Conservation (phyloP, 805 yeast genomes). For the Pichia californica region DNA sequence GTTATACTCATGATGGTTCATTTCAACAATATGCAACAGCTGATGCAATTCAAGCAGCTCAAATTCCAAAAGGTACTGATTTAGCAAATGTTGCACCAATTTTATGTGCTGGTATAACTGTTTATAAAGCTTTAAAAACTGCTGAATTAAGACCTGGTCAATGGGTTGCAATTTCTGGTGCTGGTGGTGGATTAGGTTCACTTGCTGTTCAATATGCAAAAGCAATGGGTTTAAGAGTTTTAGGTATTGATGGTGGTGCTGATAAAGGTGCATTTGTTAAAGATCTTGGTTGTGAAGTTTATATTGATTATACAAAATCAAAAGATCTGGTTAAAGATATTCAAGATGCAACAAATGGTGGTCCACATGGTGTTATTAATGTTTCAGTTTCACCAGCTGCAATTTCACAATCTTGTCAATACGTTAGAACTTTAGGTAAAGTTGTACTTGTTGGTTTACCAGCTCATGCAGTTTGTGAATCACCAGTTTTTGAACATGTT, state of each 20-base stretch:
- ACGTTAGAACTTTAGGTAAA: slow-evolving; percentile 55
- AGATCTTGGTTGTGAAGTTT: slow-evolving; percentile 57
- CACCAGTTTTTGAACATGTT: slow-evolving; percentile 69
- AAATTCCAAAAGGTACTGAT: slow-evolving; percentile 67
- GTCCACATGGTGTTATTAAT: slow-evolving; percentile 64
- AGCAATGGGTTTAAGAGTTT: slow-evolving; percentile 68
- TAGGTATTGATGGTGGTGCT: slow-evolving; percentile 72
- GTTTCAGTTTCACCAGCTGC: slow-evolving; percentile 54
- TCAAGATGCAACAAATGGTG: slow-evolving; percentile 41
- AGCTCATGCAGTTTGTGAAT: slow-evolving; percentile 66
- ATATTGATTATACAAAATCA: slow-evolving; percentile 45
- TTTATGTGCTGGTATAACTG: slow-evolving; percentile 88
- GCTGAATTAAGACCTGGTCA: slow-evolving; percentile 71
- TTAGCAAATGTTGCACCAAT: slow-evolving; percentile 75
- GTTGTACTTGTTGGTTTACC: slow-evolving; percentile 70
- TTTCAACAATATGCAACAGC: slow-evolving; percentile 90
- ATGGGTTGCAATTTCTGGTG: slow-evolving; percentile 76
- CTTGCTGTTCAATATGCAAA: slow-evolving; percentile 71
- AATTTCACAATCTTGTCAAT: slow-evolving; percentile 49
- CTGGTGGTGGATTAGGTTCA: slow-evolving; percentile 79
- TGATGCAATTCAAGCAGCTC: slow-evolving; percentile 81
- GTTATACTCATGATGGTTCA: slow-evolving; percentile 86
- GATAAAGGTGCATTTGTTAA: slow-evolving; percentile 52
- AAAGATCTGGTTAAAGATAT: slow-evolving; percentile 38
- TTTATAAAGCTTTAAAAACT: slow-evolving; percentile 82